phyloP scores from a whole-genome alignment of 768 basidiomycete genomes.

The Lepiota venenata region DNA sequence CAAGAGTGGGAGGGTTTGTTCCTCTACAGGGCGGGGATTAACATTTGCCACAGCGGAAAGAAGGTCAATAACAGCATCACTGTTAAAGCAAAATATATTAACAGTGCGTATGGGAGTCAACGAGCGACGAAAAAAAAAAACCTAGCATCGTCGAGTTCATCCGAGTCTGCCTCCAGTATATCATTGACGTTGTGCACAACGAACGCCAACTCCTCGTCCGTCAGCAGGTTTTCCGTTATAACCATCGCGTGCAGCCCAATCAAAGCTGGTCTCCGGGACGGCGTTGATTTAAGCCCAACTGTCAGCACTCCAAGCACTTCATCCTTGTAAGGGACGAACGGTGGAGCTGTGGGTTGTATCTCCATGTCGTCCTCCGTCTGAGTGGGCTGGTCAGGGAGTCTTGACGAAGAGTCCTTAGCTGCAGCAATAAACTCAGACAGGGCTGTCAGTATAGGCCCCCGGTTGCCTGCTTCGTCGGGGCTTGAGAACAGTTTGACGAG shows the following conservation, averaged over 20 bases:
- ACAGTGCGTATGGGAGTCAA: not conserved
- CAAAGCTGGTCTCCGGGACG: conserved; percentile 58
- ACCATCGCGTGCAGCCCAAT: conserved; percentile 63
- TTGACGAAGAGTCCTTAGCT: conserved; percentile 38
- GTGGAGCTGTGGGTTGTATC: conserved; percentile 17
- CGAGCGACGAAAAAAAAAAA: conserved; percentile 15
- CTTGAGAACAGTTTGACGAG: conserved; percentile 73
- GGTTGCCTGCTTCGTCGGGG: conserved; percentile 64
- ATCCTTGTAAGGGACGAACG: conserved; percentile 67
- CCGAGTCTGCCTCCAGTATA: conserved; percentile 49
- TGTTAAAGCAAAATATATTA: conserved; percentile 22
- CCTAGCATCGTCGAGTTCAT: conserved; percentile 58
- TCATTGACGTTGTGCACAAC: conserved; percentile 76
- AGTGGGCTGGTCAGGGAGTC: conserved; percentile 7
- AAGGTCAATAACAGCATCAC: conserved; percentile 57
- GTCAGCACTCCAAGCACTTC: conserved; percentile 64
- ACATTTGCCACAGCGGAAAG: conserved; percentile 57
- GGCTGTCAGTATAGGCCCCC: conserved; percentile 62
- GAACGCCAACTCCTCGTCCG: conserved; percentile 73
- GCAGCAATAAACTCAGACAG: conserved; percentile 65
- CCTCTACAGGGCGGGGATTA: conserved; percentile 63
- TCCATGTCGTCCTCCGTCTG: conserved; percentile 10
- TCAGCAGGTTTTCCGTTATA: conserved; percentile 59
- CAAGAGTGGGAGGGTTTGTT: conserved; percentile 77
- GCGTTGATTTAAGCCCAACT: conserved; percentile 49